Conservation (phyloP, 352 stramenopile genomes). For the Phytopythium chamaehyphon region DNA sequence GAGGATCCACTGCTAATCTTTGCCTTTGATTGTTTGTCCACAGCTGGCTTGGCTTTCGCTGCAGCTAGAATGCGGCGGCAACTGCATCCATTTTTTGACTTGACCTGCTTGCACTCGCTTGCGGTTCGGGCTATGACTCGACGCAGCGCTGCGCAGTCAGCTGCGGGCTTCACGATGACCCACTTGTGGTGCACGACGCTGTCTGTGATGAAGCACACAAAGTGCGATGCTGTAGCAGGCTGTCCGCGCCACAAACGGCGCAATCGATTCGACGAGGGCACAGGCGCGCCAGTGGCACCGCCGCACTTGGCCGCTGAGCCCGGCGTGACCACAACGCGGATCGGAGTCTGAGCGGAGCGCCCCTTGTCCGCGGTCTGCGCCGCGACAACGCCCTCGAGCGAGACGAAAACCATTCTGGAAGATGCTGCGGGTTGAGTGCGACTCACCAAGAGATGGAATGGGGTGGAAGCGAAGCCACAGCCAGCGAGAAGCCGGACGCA, state of each 20-base stretch:
- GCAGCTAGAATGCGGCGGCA: slow-evolving; percentile 57
- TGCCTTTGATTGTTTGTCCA: slow-evolving; percentile 12
- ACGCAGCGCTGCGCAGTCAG: slow-evolving; percentile 43
- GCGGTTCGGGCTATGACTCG: slow-evolving; percentile 25
- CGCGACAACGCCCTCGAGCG: slow-evolving; percentile 55
- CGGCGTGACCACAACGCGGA: slow-evolving; percentile 65
- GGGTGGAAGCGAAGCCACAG: background rate
- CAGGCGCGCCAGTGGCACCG: slow-evolving; percentile 11
- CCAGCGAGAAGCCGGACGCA: background rate
- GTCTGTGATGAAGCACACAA: slow-evolving; percentile 80
- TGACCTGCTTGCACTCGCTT: slow-evolving; percentile 31
- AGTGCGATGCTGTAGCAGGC: slow-evolving; percentile 16
- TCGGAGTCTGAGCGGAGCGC: slow-evolving; percentile 15
- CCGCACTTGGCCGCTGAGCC: slow-evolving; percentile 44
- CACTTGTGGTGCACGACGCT: slow-evolving; percentile 58
- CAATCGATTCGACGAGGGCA: background rate
- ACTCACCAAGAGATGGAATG: background rate
- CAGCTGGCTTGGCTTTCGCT: slow-evolving; percentile 16
- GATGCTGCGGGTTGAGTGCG: background rate
- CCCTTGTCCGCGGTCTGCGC: slow-evolving; percentile 11
- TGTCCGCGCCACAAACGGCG: slow-evolving; percentile 3
- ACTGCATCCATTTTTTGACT: slow-evolving; percentile 16
- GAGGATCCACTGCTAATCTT: slow-evolving; percentile 19
- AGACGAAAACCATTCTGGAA: slow-evolving; percentile 72
- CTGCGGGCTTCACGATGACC: slow-evolving; percentile 53